phyloP scores from a whole-genome alignment of 1,139 yeast species.

The Sugiyamaella castrensis region DNA sequence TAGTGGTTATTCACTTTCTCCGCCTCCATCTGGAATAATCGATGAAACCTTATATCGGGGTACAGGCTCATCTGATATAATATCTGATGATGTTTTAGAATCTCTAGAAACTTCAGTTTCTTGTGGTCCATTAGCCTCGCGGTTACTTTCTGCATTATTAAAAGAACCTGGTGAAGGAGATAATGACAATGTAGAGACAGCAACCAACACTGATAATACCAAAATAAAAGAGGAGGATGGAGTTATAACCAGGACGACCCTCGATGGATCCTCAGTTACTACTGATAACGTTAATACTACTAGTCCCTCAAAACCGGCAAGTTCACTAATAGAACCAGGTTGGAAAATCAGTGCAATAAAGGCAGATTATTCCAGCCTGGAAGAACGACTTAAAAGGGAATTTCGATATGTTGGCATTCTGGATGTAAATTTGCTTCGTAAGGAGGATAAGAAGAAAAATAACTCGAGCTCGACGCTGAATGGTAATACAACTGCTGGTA shows the following conservation, averaged over 20 bases:
- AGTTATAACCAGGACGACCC: conserved; percentile 5
- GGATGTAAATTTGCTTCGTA: conserved; percentile 43
- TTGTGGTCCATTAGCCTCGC: conserved; percentile 88
- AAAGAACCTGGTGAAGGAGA: conserved; percentile 46
- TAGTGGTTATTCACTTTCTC: conserved; percentile 42
- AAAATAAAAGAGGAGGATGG: conserved; percentile 8
- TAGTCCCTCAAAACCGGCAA: conserved; percentile 14
- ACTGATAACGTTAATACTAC: neutral
- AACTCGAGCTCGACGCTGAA: neutral
- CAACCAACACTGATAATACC: neutral
- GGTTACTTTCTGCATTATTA: conserved; percentile 77
- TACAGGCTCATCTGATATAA: conserved; percentile 56
- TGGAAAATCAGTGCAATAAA: conserved; percentile 48
- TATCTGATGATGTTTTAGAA: conserved; percentile 65
- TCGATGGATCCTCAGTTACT: no score
- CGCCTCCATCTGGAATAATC: conserved; percentile 24
- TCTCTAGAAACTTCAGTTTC: conserved; percentile 64
- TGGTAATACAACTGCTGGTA: conserved; percentile 24
- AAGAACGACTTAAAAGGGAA: conserved; percentile 83
- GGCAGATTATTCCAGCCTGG: conserved; percentile 74
- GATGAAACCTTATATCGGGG: conserved; percentile 20
- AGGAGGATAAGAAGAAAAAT: conserved; percentile 37
- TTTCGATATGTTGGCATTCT: conserved; percentile 87
- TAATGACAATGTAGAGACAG: conserved; percentile 24
- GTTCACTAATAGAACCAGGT: conserved; percentile 25